Evolutionary conservation across 1,139 yeast genomes (phyloP).

Genomic region (Cylindricascospora bacillispora): DNA sequence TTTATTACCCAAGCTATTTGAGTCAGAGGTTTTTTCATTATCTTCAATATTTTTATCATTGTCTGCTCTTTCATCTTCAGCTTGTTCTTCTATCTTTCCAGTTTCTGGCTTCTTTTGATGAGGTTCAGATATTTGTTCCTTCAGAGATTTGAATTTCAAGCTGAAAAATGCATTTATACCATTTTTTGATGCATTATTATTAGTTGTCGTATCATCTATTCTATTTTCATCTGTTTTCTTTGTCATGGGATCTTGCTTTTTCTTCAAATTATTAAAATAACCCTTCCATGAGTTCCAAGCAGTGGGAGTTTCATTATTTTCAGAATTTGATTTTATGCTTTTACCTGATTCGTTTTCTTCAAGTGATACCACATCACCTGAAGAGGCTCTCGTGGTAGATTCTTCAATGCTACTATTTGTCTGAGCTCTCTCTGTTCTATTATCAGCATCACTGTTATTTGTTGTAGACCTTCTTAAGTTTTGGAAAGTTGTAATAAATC

Average conservation of each 20-base stretch:
- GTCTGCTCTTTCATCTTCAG: constrained; percentile 1
- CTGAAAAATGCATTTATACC: background rate
- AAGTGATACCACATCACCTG: too few species aligned
- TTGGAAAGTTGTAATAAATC: constrained; percentile 24
- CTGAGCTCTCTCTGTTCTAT: background rate
- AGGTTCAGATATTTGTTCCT: background rate
- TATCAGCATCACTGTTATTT: constrained; percentile 4
- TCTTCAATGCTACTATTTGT: background rate
- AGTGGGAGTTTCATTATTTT: constrained; percentile 1
- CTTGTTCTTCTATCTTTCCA: background rate
- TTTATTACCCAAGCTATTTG: background rate
- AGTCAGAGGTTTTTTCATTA: background rate
- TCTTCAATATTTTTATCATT: background rate
- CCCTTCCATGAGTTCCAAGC: constrained; percentile 9
- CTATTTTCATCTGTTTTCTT: background rate
- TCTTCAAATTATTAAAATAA: constrained; percentile 7
- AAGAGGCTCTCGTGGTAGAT: too few species aligned
- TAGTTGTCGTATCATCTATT: background rate
- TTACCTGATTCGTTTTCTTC: too few species aligned
- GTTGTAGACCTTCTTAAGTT: constrained; percentile 10
- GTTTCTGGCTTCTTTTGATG: background rate
- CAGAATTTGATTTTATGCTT: too few species aligned
- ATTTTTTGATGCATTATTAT: background rate
- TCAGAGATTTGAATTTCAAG: background rate
- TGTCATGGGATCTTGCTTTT: background rate